phyloP scores from a whole-genome alignment of 805 yeast species.

The Pichia gijzeniarum region DNA sequence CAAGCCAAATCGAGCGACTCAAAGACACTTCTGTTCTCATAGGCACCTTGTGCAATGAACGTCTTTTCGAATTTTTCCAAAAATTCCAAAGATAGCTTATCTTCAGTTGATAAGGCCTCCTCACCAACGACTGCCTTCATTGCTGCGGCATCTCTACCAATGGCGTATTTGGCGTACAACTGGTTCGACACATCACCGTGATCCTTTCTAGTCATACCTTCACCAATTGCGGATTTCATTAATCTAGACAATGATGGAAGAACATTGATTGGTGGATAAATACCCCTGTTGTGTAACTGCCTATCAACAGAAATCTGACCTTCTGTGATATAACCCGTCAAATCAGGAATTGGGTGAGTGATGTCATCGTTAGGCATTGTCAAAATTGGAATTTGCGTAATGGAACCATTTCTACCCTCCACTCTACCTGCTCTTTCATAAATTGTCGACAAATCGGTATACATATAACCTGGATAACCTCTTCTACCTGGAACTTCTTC shows the following conservation, averaged over 20 bases:
- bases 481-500: constrained; percentile 99
- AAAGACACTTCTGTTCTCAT: constrained; percentile 89
- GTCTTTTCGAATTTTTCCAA: constrained; percentile 96
- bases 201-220: constrained; percentile 99
- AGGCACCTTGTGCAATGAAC: constrained; percentile 93
- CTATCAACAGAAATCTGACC: constrained; percentile 98
- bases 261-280: constrained; percentile 98
- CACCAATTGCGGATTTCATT: constrained; percentile 99
- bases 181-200: constrained; percentile 99
- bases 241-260: constrained; percentile 95
- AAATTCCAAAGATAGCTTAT: constrained; percentile 93
- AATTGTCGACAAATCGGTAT: constrained; percentile 97
- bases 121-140: constrained; percentile 99
- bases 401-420: constrained; percentile 99
- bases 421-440: constrained; percentile 99
- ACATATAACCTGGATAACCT: constrained; percentile 99
- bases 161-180: constrained; percentile 97
- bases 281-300: constrained; percentile 92
- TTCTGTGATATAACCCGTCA: constrained; percentile 98
- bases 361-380: constrained; percentile 99
- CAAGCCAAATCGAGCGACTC: constrained; percentile 98
- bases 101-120: constrained; percentile 96
- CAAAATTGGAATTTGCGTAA: constrained; percentile 96
- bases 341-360: constrained; percentile 99
- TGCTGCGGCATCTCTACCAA: constrained; percentile 99